Base-by-base conservation (phyloP, 2,329 filamentous ascomycete genomes). In the Trichophyton schoenleinii region DNA sequence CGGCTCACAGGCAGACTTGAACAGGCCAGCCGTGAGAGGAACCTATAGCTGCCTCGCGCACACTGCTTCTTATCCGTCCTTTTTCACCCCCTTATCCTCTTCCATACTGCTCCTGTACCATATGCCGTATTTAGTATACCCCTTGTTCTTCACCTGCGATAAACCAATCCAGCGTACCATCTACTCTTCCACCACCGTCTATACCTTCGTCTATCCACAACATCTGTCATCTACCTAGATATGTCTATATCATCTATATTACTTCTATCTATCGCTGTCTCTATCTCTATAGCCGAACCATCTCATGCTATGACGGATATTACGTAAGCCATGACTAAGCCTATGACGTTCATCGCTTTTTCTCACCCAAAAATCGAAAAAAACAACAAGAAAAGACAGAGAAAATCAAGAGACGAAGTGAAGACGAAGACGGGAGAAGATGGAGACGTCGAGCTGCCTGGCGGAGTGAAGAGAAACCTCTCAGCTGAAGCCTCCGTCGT, bases 1-100 rank as follows among this genome's bases (percentile, higher is more conserved):
- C 91, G 90, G 74, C 78, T 96, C 70, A 83, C 96, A 25, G 86
- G 83, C 48, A 83, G 87, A 68, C 75, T 92, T 63, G 91, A 95
- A 74, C 75, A 76, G 64, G 68, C 67, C 25, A 73, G 74, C 64
- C 70, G 70, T 44, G 60, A 64, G 38, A 20, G 34, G n/a, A 48
- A 15, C 25, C 31, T 36, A 38, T 49, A 58, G 46, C 22, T 22
- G 25, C 25, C 20, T 28, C 13, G 25, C 46, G 15, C 5, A 3
- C 13, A 2, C 13, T 28, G 36, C n/a, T 57, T 57, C 53, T 15
- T 20, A 1, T n/a, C 5, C 18, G 13, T 31, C 28, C 41, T 11
- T 22, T 22, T 15, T 22, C 36, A 34, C 4, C 8, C 22, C 13
- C 11, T 18, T 25, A 25, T 55, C 9, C 13, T 28, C 20, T 57